Percentiles rank a stretch among this genome's conserved stretches.
Conservation (phyloP, 2,329 filamentous ascomycete species). For the Aspergillus clavatus region DNA sequence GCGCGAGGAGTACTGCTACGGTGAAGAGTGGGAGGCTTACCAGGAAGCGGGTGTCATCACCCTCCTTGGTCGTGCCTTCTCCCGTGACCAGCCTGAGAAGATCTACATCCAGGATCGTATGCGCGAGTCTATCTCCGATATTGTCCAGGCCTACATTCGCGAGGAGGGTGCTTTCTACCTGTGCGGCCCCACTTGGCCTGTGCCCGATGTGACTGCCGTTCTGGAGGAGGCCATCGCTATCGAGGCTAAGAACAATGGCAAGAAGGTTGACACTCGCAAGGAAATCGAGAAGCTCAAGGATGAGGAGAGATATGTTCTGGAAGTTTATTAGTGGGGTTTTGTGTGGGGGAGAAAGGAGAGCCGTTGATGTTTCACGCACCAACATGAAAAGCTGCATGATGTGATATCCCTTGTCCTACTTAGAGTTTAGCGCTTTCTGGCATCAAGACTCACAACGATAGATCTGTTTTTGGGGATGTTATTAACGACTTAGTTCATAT, state of each 20-base stretch:
- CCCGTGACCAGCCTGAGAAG: conserved; percentile 93
- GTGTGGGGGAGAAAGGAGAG: neutral
- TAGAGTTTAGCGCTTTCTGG: conserved; percentile 19
- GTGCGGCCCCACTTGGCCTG: conserved; percentile 96
- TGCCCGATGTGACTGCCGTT: conserved; percentile 92
- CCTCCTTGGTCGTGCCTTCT: conserved; percentile 87
- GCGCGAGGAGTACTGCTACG: conserved; percentile 97
- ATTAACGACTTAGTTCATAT: neutral
- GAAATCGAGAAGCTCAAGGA: conserved; percentile 99
- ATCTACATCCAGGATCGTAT: conserved; percentile 99
- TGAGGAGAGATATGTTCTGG: conserved; percentile 84
- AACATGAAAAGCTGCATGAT: conserved; percentile 5
- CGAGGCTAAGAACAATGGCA: conserved; percentile 62
- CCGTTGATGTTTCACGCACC: neutral
- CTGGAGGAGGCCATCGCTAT: conserved; percentile 83
- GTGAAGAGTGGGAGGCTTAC: conserved; percentile 99
- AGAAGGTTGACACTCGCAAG: conserved; percentile 79
- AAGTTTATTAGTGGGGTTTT: conserved; percentile 71
- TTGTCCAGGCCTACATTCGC: conserved; percentile 78
- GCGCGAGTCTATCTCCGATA: conserved; percentile 77
- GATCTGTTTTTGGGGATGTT: neutral
- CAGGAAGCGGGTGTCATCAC: conserved; percentile 93
- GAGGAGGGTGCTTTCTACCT: conserved; percentile 94
- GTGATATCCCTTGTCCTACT: conserved; percentile 8
- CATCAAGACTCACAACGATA: conserved; percentile 4